Base-by-base conservation (phyloP, 345 rosid genomes). In the Brassica nigra region DNA sequence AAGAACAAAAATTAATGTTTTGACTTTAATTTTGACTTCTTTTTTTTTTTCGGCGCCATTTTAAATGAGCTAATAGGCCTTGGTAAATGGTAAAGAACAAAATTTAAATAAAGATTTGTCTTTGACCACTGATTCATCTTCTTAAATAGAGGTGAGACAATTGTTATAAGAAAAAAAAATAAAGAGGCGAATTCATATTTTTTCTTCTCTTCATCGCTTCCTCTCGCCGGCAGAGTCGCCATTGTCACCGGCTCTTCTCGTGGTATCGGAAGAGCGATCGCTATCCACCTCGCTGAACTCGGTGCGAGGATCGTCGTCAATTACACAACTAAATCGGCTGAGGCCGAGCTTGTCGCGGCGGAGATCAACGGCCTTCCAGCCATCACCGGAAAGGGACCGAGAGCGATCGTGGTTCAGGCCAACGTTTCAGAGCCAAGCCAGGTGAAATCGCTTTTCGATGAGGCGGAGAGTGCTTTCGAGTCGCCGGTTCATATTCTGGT, bases 231-330 rank as follows among this genome's bases (percentile, higher is more conserved):
- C 34, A 79, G 92, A 66, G 88, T 88, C 33, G 97, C 91, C 18
- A 84, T 92, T 2, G 86, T 89, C 20, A 90, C 96, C 0, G 92
- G 97, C 0, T 91, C 85, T 2, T 90, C 94, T 0, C 85, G 92
- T 4, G 96, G 96, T 11, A 90, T 87, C 11, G 97, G 97, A 6
- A 85, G 84, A 71, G 87, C 87, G 30, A 84, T 92, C 5, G 86
- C 88, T 58, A 64, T 68, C n/a, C 90, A 88, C 68, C 90, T 92
- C 14, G 86, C 83, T 55, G 86, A 87, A 66, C 97, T 89, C 14
- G 91, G 92, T 30, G 96, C 92, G 7, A 82, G 70, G 75, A 72
- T 90, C 8, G 90, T 81, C 3, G 10, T 89, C 75, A 88, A 86
- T 47, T 90, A 88, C 81, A 77, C 86, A 6, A 85, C 88, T 12